Evolutionary conservation across 768 basidiomycete species (phyloP), one percentile per base, ranked within the genome.

Genomic region (Naganishia vaughanmartiniae): DNA sequence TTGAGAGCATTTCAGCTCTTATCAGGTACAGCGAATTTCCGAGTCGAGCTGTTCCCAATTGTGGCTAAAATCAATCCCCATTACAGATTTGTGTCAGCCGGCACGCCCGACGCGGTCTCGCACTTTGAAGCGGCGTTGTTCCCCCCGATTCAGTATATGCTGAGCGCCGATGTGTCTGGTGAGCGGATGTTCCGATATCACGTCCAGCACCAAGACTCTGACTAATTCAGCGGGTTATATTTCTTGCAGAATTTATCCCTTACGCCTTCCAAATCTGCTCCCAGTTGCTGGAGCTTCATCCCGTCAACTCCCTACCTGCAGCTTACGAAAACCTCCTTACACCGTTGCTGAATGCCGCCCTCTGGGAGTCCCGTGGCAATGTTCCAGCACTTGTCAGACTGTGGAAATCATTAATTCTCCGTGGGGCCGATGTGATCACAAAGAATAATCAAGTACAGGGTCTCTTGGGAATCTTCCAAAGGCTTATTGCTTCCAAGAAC

Each of bases 211-310:
- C 24, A 39, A 56, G 19, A 68, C 36, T 17, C 19, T 45, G 34
- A 19, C 58, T 69, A 55, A 69, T 36, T 19, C 45, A 36, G 9
- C 15, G 42, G 31, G 39, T 65, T 30, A 54, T 31, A 48, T 34
- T 15, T 39, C 19, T 31, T 28, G 4, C 80, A 93, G 95, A 97
- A 83, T 98, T 96, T 78, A 89, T 98, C 56, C 95, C 96, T 4
- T 99, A 96, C 79, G 90, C 91, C 67, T 97, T 98, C 85, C 96
- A 99, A 78, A 87, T 99, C 74, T 87, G 97, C 54, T 90, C 93
- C 0, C 96, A 98, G 77, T 93, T 99, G 86, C 89, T 99, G 34
- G 90, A 93, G 73, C 83, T 92, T 2, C 93, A 95, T 74, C 70
- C 82, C 0, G 83, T 85, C 9, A 74, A 70, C 60, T 71, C 74